A percentile compares a stretch with the other conserved stretches of the same genome.
Evolutionary conservation across 148 eudicot genomes (phyloP).

Genomic region (Pouteria glomerata): DNA sequence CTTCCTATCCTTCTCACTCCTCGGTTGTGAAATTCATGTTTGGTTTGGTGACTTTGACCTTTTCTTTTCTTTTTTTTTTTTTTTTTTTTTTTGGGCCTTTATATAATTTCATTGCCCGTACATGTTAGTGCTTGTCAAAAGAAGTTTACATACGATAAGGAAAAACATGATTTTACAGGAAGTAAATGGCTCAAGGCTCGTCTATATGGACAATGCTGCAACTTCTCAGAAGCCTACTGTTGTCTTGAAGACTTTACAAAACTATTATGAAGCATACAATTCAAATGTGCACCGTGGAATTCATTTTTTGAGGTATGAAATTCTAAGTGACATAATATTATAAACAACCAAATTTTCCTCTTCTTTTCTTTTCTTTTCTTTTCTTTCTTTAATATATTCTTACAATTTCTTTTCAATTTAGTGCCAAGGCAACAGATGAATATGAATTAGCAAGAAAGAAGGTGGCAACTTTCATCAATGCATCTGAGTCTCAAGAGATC

Average conservation of each 20-base stretch:
- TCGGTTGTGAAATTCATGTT: too few relatives aligned
- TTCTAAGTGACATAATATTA: not conserved
- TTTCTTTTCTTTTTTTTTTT: not conserved
- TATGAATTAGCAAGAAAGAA: conserved; percentile 86
- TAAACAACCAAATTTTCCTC: not conserved
- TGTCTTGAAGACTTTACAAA: conserved; percentile 66
- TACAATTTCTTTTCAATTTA: conserved; percentile 16
- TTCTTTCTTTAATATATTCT: not conserved
- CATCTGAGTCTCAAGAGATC: conserved; percentile 66
- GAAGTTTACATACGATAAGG: not conserved
- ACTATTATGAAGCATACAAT: conserved; percentile 77
- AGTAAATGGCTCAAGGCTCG: conserved; percentile 76
- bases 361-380: not conserved
- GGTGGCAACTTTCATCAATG: conserved; percentile 81
- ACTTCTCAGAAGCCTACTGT: conserved; percentile 89
- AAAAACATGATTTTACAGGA: conserved; percentile 41
- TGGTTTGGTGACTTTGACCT: not conserved
- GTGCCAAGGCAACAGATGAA: conserved; percentile 94
- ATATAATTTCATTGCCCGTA: too few relatives aligned
- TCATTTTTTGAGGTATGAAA: conserved; percentile 71
- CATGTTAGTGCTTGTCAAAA: not conserved
- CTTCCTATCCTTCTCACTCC: too few relatives aligned
- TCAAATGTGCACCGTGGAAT: conserved; percentile 96
- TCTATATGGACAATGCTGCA: conserved; percentile 93
- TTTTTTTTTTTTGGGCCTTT: too few relatives aligned